Evolutionary conservation across 495 filamentous ascomycete genomes (phyloP).

Genomic region (Lasiosphaeria ovina): DNA sequence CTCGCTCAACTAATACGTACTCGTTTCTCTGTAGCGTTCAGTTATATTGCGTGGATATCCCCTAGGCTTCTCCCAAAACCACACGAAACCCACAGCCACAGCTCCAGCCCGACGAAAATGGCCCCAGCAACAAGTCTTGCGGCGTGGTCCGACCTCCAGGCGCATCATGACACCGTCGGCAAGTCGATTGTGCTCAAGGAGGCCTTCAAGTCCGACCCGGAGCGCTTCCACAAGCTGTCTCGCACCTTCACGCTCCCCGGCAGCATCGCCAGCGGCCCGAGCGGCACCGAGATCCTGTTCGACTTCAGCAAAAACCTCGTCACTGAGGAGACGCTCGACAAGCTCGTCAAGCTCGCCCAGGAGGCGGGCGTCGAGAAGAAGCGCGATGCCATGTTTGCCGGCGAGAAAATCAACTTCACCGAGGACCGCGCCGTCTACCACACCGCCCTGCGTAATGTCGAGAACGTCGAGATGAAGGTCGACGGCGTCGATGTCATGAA

Average conservation of each 20-base stretch:
- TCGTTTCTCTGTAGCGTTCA: too few species aligned
- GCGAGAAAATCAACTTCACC: constrained; percentile 98
- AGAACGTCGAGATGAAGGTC: constrained; percentile 83
- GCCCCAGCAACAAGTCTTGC: constrained; percentile 75
- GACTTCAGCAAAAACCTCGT: constrained; percentile 99
- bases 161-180: constrained; percentile 79
- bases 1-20: too few species aligned
- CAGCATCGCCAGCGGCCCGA: constrained; percentile 53
- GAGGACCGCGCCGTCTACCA: constrained; percentile 97
- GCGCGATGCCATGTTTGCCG: constrained; percentile 93
- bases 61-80: not conserved
- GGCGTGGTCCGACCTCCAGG: constrained; percentile 84
- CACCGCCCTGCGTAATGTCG: constrained; percentile 83
- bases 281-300: constrained; percentile 75
- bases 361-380: constrained; percentile 89
- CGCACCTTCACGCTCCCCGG: constrained; percentile 77
- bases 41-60: too few species aligned
- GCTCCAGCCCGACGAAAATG: constrained; percentile 29
- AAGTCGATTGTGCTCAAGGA: constrained; percentile 90
- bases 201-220: constrained; percentile 81
- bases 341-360: constrained; percentile 84
- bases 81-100: not conserved
- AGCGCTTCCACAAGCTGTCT: constrained; percentile 88
- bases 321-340: constrained; percentile 83
- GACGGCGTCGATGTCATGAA: constrained; percentile 95